phyloP scores from a whole-genome alignment of 768 basidiomycete species.

The Cyclocybe aegerita region DNA sequence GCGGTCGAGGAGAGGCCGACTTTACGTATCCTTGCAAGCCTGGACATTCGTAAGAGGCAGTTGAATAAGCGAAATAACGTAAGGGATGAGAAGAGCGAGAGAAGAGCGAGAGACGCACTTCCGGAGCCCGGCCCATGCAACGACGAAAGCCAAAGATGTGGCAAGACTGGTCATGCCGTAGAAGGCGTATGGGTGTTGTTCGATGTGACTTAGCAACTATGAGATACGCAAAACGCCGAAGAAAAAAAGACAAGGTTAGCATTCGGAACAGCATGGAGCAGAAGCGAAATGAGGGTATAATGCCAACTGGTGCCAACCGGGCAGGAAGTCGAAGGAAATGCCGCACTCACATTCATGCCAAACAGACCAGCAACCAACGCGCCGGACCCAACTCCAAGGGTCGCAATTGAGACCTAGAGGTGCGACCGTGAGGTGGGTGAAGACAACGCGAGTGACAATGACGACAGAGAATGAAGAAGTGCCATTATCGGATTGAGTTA shows the following conservation, averaged over 20 bases:
- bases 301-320: too few relatives aligned
- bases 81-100: not conserved
- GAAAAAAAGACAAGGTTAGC: conserved; percentile 6
- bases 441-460: too few relatives aligned
- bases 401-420: conserved; percentile 83
- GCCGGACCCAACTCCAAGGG: conserved; percentile 89
- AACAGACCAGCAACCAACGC: conserved; percentile 90
- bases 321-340: not conserved
- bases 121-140: conserved; percentile 67
- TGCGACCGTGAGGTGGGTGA: too few relatives aligned
- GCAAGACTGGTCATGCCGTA: conserved; percentile 60
- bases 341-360: conserved; percentile 86
- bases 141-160: conserved; percentile 54
- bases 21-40: conserved; percentile 45
- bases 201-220: conserved; percentile 75
- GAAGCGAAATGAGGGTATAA: too few relatives aligned
- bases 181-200: conserved; percentile 75
- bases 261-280: not conserved
- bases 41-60: conserved; percentile 13
- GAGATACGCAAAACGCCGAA: conserved; percentile 3
- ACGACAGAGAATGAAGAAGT: too few relatives aligned
- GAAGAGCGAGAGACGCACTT: conserved; percentile 36
- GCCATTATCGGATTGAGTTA: too few relatives aligned
- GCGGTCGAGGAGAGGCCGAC: conserved; percentile 41
- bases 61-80: conserved; percentile 1